Evolutionary conservation across 345 rosid genomes (phyloP).

Genomic region (Reutealis trisperma): DNA sequence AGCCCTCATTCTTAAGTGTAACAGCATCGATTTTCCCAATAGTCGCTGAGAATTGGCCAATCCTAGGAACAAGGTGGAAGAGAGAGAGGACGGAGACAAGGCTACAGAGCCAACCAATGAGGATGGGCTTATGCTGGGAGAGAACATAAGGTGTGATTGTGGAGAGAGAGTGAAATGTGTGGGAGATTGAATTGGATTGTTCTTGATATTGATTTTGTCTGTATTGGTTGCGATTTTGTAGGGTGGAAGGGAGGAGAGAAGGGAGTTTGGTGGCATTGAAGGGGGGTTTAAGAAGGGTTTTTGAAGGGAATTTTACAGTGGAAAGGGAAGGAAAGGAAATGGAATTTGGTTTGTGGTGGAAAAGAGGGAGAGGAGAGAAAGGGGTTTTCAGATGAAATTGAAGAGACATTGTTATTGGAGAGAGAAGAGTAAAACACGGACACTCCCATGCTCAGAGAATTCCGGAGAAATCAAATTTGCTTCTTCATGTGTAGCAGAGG

Average conservation of each 20-base stretch:
- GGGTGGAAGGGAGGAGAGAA: background rate
- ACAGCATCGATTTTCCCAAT: constrained; percentile 31
- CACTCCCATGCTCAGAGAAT: background rate
- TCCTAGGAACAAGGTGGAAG: constrained; percentile 62
- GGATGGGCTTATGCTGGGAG: constrained; percentile 57
- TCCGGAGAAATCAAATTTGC: background rate
- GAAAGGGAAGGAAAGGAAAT: constrained; percentile 13
- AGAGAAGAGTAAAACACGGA: constrained; percentile 23
- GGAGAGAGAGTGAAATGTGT: constrained; percentile 45
- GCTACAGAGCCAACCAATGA: constrained; percentile 85
- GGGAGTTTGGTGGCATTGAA: constrained; percentile 21
- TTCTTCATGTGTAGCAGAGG: no score
- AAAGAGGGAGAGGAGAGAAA: constrained; percentile 16
- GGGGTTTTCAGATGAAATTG: background rate
- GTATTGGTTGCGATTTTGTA: background rate
- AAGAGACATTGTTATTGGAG: constrained; percentile 3
- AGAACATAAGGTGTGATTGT: constrained; percentile 56
- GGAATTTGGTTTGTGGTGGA: background rate
- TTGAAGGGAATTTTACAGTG: constrained; percentile 3
- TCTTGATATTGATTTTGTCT: background rate
- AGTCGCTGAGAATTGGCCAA: constrained; percentile 54
- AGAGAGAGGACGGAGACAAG: constrained; percentile 70
- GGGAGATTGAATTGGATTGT: background rate
- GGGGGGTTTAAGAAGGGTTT: constrained; percentile 36
- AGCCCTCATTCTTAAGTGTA: constrained; percentile 42